A percentile compares a stretch with the other conserved stretches of the same genome.
phyloP scores from a whole-genome alignment of 768 basidiomycete genomes.

The Phanerodontia chrysosporium region DNA sequence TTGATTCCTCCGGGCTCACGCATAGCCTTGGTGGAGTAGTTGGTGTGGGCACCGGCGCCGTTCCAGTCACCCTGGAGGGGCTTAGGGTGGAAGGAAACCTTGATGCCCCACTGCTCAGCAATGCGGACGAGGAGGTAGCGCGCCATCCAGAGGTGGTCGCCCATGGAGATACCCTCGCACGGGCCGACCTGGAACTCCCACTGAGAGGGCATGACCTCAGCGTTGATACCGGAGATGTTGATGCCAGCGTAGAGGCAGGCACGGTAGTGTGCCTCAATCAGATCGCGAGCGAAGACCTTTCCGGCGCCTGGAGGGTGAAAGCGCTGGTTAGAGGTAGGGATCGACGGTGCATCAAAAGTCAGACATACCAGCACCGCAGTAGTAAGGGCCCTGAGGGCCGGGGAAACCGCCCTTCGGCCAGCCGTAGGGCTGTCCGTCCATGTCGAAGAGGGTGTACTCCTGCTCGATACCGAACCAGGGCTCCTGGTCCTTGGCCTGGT shows the following conservation, averaged over 20 bases:
- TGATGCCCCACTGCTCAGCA: conserved; percentile 96
- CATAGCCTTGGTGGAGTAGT: conserved; percentile 94
- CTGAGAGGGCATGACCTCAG: conserved; percentile 99
- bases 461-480: conserved; percentile 99
- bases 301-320: conserved; percentile 64
- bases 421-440: conserved; percentile 84
- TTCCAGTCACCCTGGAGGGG: conserved; percentile 98
- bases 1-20: conserved; percentile 93
- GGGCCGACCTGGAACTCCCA: conserved; percentile 99
- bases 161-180: conserved; percentile 96
- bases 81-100: conserved; percentile 99
- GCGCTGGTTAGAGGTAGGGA: not conserved
- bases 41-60: conserved; percentile 98
- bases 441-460: conserved; percentile 96
- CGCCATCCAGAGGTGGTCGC: conserved; percentile 99
- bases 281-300: conserved; percentile 96
- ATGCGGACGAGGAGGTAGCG: conserved; percentile 94
- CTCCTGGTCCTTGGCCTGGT: conserved; percentile 68
- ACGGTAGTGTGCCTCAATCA: conserved; percentile 98
- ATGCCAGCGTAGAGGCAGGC: conserved; percentile 92
- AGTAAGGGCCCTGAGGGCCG: conserved; percentile 98
- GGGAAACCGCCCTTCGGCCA: conserved; percentile 99
- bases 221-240: conserved; percentile 99
- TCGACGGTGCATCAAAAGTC: not conserved
- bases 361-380: conserved; percentile 92